Evolutionary conservation across 176 grass and related monocot genomes (phyloP).

Genomic region (Raddia guianensis): DNA sequence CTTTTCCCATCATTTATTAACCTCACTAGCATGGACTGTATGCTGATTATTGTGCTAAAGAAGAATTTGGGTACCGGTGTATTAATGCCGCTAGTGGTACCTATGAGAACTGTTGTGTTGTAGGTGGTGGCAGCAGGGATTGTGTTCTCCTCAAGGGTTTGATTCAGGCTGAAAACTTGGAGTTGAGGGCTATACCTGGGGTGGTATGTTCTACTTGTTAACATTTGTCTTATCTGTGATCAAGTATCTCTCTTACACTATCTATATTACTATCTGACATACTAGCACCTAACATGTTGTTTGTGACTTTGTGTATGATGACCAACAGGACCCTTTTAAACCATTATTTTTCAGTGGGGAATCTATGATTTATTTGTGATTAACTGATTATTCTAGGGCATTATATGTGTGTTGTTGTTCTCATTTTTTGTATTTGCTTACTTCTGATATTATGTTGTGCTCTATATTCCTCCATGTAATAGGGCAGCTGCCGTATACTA

Average conservation of each 20-base stretch:
- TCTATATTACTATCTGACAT: conserved; percentile 5
- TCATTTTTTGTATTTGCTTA: not conserved
- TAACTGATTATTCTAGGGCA: not conserved
- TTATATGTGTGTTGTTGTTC: not conserved
- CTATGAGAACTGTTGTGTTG: conserved; percentile 8
- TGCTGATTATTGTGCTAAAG: conserved; percentile 19
- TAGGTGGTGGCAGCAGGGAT: not conserved
- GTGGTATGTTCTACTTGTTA: conserved; percentile 18
- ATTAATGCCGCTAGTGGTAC: not conserved
- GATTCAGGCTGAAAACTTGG: conserved; percentile 26
- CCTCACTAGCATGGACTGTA: not conserved
- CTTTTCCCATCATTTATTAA: not conserved
- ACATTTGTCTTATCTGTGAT: not conserved
- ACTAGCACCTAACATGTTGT: not conserved
- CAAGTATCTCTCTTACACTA: not conserved
- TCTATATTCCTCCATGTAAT: too few species aligned
- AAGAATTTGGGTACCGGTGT: conserved; percentile 11
- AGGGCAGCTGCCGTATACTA: not conserved
- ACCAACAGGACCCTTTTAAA: not conserved
- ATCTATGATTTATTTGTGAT: not conserved
- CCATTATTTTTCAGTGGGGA: not conserved
- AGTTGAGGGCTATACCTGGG: conserved; percentile 6
- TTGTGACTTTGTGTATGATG: not conserved
- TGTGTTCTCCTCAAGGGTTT: conserved; percentile 31
- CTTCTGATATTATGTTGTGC: not conserved